A percentile compares a stretch with the other conserved stretches of the same genome.
These are phyloP conservation scores for Verticillium dahliae DNA, from an alignment of 2,329 filamentous ascomycete genomes.

Conservation along the genomic window DNA sequence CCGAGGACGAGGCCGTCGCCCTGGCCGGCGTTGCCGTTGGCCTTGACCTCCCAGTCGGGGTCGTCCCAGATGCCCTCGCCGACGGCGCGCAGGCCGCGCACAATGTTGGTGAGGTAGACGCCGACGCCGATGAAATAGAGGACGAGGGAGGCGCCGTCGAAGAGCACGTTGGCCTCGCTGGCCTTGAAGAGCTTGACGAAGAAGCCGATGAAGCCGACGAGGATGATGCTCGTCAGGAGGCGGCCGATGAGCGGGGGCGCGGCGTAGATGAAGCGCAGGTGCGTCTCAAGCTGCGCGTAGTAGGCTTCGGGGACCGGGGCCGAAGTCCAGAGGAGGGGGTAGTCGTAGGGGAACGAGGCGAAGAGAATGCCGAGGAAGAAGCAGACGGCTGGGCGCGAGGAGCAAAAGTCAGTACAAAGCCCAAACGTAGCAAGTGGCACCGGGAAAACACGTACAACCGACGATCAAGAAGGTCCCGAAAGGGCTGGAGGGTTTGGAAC, in stretches of 20 bases:
- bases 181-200: conserved; percentile 93
- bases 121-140: conserved; percentile 82
- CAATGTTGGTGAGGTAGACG: conserved; percentile 93
- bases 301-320: conserved; percentile 59
- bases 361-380: conserved; percentile 99
- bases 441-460: conserved; percentile 61
- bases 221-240: conserved; percentile 89
- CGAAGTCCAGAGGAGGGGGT: conserved; percentile 76
- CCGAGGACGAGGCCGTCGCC: conserved; percentile 51
- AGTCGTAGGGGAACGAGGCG: conserved; percentile 93
- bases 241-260: conserved; percentile 88
- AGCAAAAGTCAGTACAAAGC: not conserved
- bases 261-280: conserved; percentile 86
- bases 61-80: conserved; percentile 58
- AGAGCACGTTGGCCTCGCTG: conserved; percentile 90
- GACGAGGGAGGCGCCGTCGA: conserved; percentile 76
- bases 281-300: conserved; percentile 79
- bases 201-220: conserved; percentile 80
- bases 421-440: conserved; percentile 4
- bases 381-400: conserved; percentile 58
- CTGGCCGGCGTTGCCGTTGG: conserved; percentile 22
- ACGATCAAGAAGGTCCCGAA: conserved; percentile 98
- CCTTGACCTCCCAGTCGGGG: conserved; percentile 29
- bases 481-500: conserved; percentile 55
- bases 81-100: conserved; percentile 86